Evolutionary conservation across 768 basidiomycete species (phyloP).

Genomic region (Amanita rimosa): DNA sequence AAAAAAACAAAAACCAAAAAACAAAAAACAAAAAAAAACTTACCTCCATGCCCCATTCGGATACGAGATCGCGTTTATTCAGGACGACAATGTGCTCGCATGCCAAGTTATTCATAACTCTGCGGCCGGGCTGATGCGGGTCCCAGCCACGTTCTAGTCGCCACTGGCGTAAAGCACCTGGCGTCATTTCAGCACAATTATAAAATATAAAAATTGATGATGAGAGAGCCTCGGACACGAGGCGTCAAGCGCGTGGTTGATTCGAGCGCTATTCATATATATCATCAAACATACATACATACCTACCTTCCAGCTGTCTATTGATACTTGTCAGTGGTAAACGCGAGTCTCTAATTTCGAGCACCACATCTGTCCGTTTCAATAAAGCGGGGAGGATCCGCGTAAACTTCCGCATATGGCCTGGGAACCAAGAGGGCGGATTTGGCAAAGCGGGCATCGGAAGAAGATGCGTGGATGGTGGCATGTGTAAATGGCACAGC

Average conservation of each 20-base stretch:
- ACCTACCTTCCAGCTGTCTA: constrained; percentile 67
- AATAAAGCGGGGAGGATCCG: constrained; percentile 67
- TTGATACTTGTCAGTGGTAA: constrained; percentile 94
- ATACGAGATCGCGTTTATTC: constrained; percentile 88
- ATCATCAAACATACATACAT: too few species aligned
- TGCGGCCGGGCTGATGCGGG: constrained; percentile 26
- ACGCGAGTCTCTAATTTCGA: constrained; percentile 90
- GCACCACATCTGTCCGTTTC: constrained; percentile 78
- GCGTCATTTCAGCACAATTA: not conserved
- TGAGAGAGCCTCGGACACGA: not conserved
- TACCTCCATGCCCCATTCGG: constrained; percentile 83
- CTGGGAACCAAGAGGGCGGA: constrained; percentile 91
- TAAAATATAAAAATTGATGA: not conserved
- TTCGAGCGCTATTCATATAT: not conserved
- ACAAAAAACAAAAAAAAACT: too few species aligned
- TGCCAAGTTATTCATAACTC: constrained; percentile 28
- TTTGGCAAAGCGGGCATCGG: constrained; percentile 39
- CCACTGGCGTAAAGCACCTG: constrained; percentile 62
- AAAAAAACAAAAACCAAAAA: too few species aligned
- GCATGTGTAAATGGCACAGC: constrained; percentile 18
- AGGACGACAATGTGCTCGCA: constrained; percentile 87
- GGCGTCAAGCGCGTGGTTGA: not conserved
- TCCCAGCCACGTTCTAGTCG: constrained; percentile 54
- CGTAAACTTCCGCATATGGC: constrained; percentile 88
- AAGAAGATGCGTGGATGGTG: constrained; percentile 23